These are phyloP conservation scores for Gonium pectorale DNA, from an alignment of 139 green algal species.

Conservation along the genomic window DNA sequence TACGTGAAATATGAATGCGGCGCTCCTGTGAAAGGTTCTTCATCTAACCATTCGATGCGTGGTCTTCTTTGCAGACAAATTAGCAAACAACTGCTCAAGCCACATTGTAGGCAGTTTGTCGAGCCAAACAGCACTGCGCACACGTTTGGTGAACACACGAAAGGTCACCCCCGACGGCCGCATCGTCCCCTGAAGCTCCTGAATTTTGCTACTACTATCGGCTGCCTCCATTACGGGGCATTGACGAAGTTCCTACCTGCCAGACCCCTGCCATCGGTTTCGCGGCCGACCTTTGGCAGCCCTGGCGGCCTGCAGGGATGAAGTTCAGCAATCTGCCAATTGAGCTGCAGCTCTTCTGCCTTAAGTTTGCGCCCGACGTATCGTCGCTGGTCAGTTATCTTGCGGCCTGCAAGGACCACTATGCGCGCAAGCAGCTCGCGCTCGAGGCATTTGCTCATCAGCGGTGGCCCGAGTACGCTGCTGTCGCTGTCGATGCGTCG, in stretches of 20 bases:
- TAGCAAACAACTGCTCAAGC: no score
- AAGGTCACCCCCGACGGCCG: no score
- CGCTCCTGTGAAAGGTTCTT: no score
- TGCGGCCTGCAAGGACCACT: neutral
- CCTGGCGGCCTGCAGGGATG: neutral
- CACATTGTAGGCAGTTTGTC: no score
- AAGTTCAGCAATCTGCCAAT: conserved; percentile 3
- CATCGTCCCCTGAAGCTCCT: neutral
- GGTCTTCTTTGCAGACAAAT: no score
- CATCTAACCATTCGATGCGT: no score
- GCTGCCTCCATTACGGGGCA: neutral
- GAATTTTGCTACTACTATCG: neutral
- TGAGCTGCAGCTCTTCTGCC: conserved; percentile 2
- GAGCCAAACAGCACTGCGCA: no score
- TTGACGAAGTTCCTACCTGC: neutral
- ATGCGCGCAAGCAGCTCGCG: neutral
- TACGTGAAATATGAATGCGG: no score
- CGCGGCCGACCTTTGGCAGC: neutral
- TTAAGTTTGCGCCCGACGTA: neutral
- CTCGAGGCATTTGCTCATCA: neutral
- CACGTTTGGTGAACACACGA: no score
- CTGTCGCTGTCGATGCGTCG: neutral
- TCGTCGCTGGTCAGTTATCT: neutral
- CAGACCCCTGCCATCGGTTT: neutral
- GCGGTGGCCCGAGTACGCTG: neutral